Evolutionary conservation across 192 early-diverging fungal species (phyloP).

Genomic region (Endogone sp.): DNA sequence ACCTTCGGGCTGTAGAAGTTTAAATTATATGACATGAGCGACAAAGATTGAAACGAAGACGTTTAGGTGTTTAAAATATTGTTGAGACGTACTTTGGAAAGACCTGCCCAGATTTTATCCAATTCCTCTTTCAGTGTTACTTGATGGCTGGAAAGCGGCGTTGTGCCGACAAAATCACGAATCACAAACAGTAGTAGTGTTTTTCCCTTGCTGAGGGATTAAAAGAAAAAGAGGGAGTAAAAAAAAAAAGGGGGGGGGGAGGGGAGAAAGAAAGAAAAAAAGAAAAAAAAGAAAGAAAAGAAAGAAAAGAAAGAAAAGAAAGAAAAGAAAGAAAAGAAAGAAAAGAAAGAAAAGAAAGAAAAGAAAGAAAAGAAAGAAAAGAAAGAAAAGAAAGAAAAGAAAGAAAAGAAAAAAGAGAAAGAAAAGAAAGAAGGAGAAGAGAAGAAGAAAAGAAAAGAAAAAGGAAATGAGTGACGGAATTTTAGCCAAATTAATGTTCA

Average conservation of each 20-base stretch:
- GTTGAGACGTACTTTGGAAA: slow-evolving; percentile 63
- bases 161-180: slow-evolving; percentile 88
- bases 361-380: too few species aligned
- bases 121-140: slow-evolving; percentile 79
- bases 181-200: slow-evolving; percentile 96
- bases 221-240: slow-evolving; percentile 1
- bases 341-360: too few species aligned
- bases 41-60: neutral
- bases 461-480: neutral
- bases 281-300: too few species aligned
- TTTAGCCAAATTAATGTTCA: too few species aligned
- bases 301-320: too few species aligned
- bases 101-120: slow-evolving; percentile 86
- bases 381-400: too few species aligned
- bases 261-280: too few species aligned
- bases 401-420: too few species aligned
- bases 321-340: too few species aligned
- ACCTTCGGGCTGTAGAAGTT: slow-evolving; percentile 64
- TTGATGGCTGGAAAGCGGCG: slow-evolving; percentile 77
- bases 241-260: slow-evolving; percentile 1
- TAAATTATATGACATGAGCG: neutral
- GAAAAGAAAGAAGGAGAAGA: too few species aligned
- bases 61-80: neutral
- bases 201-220: slow-evolving; percentile 72
- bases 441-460: too few species aligned